Percentiles rank a stretch among this genome's conserved stretches.
phyloP scores from a whole-genome alignment of 495 filamentous ascomycete genomes.

The Xylaria acuta region DNA sequence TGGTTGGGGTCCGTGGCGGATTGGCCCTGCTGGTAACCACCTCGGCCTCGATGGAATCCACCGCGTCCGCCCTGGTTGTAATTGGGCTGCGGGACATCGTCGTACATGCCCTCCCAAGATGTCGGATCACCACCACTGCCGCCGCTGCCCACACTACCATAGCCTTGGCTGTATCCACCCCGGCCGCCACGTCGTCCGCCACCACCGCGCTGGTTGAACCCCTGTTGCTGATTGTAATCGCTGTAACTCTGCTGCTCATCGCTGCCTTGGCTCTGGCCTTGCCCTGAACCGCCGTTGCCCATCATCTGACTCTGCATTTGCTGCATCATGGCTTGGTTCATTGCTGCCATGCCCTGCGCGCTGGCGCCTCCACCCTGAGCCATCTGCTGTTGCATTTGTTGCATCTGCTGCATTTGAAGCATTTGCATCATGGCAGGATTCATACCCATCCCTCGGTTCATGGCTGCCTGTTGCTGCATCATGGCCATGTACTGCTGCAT shows the following conservation, averaged over 20 bases:
- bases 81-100: slow-evolving; percentile 91
- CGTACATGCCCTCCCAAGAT: slow-evolving; percentile 99
- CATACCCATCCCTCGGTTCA: slow-evolving; percentile 62
- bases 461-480: slow-evolving; percentile 87
- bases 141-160: slow-evolving; percentile 44
- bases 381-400: slow-evolving; percentile 80
- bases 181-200: slow-evolving; percentile 44
- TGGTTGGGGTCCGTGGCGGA: slow-evolving; percentile 47
- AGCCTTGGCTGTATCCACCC: slow-evolving; percentile 38
- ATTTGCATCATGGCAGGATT: slow-evolving; percentile 69
- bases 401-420: slow-evolving; percentile 78
- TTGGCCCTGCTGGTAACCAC: slow-evolving; percentile 46
- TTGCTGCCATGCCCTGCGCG: slow-evolving; percentile 57
- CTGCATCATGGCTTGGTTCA: slow-evolving; percentile 84
- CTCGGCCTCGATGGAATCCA: slow-evolving; percentile 46
- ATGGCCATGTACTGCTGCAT: slow-evolving; percentile 96
- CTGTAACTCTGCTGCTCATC: slow-evolving; percentile 42
- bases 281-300: slow-evolving; percentile 53
- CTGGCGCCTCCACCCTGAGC: slow-evolving; percentile 50
- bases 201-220: slow-evolving; percentile 74
- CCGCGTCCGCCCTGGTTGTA: slow-evolving; percentile 65
- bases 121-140: slow-evolving; percentile 58
- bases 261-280: slow-evolving; percentile 43
- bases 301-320: slow-evolving; percentile 74
- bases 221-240: slow-evolving; percentile 85